Evolutionary conservation across 1,284 basidiomycete genomes (phyloP), one percentile per base, ranked within the genome.

Genomic region (Ganoderma multipileum): DNA sequence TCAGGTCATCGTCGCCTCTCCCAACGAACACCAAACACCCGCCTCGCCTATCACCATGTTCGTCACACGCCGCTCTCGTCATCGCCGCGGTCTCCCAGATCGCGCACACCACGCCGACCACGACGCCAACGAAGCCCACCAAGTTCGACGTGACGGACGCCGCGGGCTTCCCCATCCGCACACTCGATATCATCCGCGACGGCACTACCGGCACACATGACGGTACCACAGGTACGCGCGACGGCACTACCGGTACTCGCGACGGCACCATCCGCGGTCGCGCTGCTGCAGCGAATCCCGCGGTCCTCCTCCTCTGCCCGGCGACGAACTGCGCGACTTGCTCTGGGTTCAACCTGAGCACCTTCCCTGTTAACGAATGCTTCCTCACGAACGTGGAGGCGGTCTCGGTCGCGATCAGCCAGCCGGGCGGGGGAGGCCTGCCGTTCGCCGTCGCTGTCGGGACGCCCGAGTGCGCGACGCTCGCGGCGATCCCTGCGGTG

Each of bases 391-490:
- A 7, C 30, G 55, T 58, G 20, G 36, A 38, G 2, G 33, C 63
- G 11, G 42, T 42, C 47, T 67, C 65, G 20, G 57, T 63, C 30
- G 61, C 59, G 23, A 44, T 71, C 57, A 61, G 16, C 41, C 65
- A 68, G 63, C 67, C 67, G 33, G 44, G 28, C 58, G 57, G 64
- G 57, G 42, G 52, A 18, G 64, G 65, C 36, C 58, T 69, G 8
- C 42, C 55, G 20, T 72, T 65, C 61, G 58, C 33, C 18, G 66
- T 68, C 36, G 50, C 30, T 38, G 64, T 64, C n/a, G 71, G 66
- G 5, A 60, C 54, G 16, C 28, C 61, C 7, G 64, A 50, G 14
- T 72, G 71, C 61, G 16, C 30, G 33, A 4, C 11, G n/a, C 61
- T 67, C 59, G 57, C 36, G 47, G 33, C 28, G 39, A 64, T 72